Evolutionary conservation across 179 eudicot species (phyloP), one percentile per base, ranked within the genome.

Genomic region (Spinacia oleracea): DNA sequence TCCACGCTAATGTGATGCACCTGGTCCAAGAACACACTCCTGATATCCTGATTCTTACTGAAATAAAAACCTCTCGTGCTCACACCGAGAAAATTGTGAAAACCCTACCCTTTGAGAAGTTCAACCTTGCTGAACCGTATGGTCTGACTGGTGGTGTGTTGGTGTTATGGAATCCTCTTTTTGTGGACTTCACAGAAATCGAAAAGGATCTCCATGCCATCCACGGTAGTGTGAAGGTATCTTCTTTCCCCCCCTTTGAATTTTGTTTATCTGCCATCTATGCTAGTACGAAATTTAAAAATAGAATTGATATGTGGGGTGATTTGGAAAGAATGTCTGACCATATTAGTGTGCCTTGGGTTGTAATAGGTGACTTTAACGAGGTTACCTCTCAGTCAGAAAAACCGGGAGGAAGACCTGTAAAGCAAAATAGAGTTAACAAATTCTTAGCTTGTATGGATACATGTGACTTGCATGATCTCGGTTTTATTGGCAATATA

Each of bases 191-290:
- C 0, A 23, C 0, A 0, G 5, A 0, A 4, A 20, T 53, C 5
- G 9, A 8, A 5, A 18, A 4, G 14, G 8, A 53, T 0, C 23
- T 21, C 1, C 20, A 53, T 18, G 59, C 9, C 4, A 34, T 73
- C 2, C 64, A 73, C 20, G 76, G 46, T 0, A 2, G 16, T 1
- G 27, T 73, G 1, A 25, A 73, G 76, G 76, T 53, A 73, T 6
- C 1, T 0, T 1, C 4, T 14, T 16, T 18, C 5, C 6, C 59
- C 3, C 3, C 2, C 23, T 5, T 50, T 0, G 2, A 12, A 0
- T 60, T 59, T 4, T n/a, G 42, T 25, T 0, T 75, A 0, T 75
- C 43, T 58, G 56, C 40, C 6, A 75, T 75, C 14, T 75, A 75
- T 75, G 78, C 42, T 7, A 56, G 69, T 2, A 14, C 77, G 1